A percentile compares a stretch with the other conserved stretches of the same genome.
Conservation (phyloP, 2,329 filamentous ascomycete genomes). For the Botrytis elliptica region DNA sequence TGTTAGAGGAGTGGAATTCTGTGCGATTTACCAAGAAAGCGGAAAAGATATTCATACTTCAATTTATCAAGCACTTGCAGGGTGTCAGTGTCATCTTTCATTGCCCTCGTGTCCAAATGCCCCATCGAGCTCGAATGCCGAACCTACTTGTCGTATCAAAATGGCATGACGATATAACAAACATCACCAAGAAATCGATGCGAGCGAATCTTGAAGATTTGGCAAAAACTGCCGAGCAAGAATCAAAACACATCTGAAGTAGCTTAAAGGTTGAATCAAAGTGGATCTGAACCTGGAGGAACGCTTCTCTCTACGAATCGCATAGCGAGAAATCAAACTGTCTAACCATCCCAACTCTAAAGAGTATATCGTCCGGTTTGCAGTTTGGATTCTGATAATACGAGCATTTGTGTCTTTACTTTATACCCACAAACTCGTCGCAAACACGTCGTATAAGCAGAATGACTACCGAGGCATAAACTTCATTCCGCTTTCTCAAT, state of each 20-base stretch:
- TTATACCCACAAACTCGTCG: background rate
- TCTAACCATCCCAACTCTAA: background rate
- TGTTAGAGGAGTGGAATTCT: background rate
- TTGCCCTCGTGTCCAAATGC: background rate
- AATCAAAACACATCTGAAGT: conserved; percentile 1
- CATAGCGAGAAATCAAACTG: background rate
- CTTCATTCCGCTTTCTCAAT: background rate
- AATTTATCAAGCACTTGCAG: background rate
- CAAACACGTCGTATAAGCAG: background rate
- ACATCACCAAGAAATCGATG: background rate
- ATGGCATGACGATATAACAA: background rate
- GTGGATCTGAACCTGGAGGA: background rate
- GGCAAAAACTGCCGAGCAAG: background rate
- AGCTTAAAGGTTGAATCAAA: background rate
- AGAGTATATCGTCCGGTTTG: background rate
- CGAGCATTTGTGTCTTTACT: background rate
- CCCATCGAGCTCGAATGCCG: background rate
- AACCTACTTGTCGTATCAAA: background rate
- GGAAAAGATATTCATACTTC: background rate
- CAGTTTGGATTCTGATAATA: background rate
- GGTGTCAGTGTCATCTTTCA: background rate
- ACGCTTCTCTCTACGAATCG: background rate
- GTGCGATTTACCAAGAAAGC: background rate
- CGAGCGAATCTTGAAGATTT: background rate
- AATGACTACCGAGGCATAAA: background rate